Base-by-base conservation (phyloP, 2,329 filamentous ascomycete genomes). In the Ophiostoma himal-ulmi region DNA sequence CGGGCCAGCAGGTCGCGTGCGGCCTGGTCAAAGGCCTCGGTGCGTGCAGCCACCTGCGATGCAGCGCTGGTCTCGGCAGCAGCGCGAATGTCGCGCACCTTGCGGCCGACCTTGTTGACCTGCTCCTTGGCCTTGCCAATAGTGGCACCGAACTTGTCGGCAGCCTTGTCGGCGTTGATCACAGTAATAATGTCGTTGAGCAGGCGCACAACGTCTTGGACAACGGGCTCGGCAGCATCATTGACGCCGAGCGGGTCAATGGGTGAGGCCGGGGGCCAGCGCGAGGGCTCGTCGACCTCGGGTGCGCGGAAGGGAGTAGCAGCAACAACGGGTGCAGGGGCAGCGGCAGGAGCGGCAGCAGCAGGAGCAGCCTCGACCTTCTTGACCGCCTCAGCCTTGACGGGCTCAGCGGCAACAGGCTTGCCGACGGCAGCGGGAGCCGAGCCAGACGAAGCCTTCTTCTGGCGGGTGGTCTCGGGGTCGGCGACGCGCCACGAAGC, bases 141-240 rank as follows among this genome's bases (percentile, higher is more conserved):
- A 0, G 93, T 90, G 2, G 87, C 85, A 69, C 88, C 88, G 81
- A 95, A 97, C 79, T 91, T 93, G 75, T 85, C 85, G 73, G 90
- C 87, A 71, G 92, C 88, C 72, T 90, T 88, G 78, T 97, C 94
- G 71, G 91, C 91, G 79, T 97, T 97, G 78, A 97, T 89, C 66
- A 96, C 92, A 10, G 92, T 89, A 77, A 99, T 97, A 76, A 99
- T 90, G 79, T 96, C 93, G 81, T 99, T 99, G 76, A 99, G 86
- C 82, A 97, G 94, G 82, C 92, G 94, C 72, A 96, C 93, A 6
- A 99, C 84, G 76, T 98, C 93, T 80, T 97, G 93, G 30, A 98
- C 91, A 48, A 97, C 86, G 37, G 92, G 91, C 78, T 98, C 94
- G 72, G 89, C 88, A 69, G 91, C 92, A 76, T 93, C 87, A 69